Percentiles rank a stretch among this genome's conserved stretches.
Evolutionary conservation across 2,329 filamentous ascomycete species (phyloP).

Genomic region (Sphaerulina populicola): DNA sequence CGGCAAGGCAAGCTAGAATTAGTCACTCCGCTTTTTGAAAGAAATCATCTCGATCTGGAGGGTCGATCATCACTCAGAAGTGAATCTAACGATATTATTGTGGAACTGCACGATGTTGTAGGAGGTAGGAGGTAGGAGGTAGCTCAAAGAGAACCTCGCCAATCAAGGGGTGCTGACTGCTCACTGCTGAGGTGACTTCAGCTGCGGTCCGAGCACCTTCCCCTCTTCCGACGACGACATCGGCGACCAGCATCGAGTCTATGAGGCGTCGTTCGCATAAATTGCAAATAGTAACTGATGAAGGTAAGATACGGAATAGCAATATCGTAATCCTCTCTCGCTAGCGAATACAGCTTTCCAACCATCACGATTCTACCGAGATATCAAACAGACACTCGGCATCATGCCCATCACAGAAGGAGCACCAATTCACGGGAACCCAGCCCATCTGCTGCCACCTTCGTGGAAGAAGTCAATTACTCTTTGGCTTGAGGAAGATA

Average conservation of each 20-base stretch:
- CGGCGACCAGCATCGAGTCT: constrained; percentile 3
- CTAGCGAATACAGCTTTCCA: neutral
- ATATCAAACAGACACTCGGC: neutral
- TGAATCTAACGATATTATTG: no score
- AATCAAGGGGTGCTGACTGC: no score
- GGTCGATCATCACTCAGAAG: no score
- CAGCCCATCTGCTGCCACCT: constrained; percentile 68
- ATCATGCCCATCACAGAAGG: constrained; percentile 40
- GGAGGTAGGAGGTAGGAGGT: no score
- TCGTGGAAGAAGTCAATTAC: constrained; percentile 75
- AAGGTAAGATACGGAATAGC: neutral
- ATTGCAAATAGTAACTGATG: neutral
- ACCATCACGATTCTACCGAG: neutral
- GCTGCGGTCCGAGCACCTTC: neutral
- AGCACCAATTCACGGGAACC: constrained; percentile 50
- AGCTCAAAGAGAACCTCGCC: no score
- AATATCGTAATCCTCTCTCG: neutral
- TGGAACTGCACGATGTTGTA: no score
- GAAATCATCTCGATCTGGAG: no score
- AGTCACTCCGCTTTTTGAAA: no score
- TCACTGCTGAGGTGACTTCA: no score
- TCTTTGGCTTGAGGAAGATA: constrained; percentile 90
- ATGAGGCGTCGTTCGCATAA: neutral
- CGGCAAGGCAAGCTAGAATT: no score
- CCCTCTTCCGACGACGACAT: constrained; percentile 2